Percentiles rank a stretch among this genome's conserved stretches.
These are phyloP conservation scores for Penicillium diatomitis DNA, from an alignment of 495 filamentous ascomycete genomes.

Conservation along the genomic window DNA sequence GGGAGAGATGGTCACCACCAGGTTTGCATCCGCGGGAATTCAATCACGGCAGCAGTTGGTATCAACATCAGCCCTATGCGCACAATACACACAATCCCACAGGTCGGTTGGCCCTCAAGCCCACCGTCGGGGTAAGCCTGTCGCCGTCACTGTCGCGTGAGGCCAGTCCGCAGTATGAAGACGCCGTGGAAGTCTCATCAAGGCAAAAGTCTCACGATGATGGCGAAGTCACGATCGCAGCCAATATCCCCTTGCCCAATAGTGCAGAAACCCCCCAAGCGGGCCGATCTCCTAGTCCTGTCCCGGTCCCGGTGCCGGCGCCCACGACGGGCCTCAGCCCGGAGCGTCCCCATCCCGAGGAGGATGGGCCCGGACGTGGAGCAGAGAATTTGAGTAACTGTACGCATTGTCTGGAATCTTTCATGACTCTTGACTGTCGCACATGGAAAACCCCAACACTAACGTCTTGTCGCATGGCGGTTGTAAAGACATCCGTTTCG, in stretches of 20 bases:
- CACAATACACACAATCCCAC: slow-evolving; percentile 22
- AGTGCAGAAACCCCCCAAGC: slow-evolving; percentile 44
- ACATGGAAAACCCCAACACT: slow-evolving; percentile 21
- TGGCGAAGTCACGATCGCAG: slow-evolving; percentile 42
- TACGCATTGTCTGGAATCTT: slow-evolving; percentile 29
- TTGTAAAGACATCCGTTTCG: slow-evolving; percentile 71
- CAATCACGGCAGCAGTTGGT: slow-evolving; percentile 49
- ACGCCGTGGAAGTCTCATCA: slow-evolving; percentile 34
- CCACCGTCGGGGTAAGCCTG: slow-evolving; percentile 32
- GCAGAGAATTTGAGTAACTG: slow-evolving; percentile 46
- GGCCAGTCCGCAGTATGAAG: slow-evolving; percentile 47
- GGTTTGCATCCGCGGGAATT: slow-evolving; percentile 43
- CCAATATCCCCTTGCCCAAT: slow-evolving; percentile 46
- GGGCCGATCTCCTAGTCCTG: slow-evolving; percentile 42
- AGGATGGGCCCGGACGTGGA: slow-evolving; percentile 25
- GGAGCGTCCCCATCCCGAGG: slow-evolving; percentile 17
- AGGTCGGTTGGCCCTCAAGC: slow-evolving; percentile 28
- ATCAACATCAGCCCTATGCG: slow-evolving; percentile 44
- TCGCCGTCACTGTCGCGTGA: slow-evolving; percentile 43
- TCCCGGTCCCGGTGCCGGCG: slow-evolving; percentile 27
- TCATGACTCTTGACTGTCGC: slow-evolving; percentile 3
- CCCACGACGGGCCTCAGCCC: slow-evolving; percentile 17
- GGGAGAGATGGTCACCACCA: slow-evolving; percentile 51
- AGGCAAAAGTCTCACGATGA: slow-evolving; percentile 18
- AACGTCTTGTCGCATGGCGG: slow-evolving; percentile 16